Base-by-base conservation (phyloP, 1,139 yeast genomes). In the Dujonia santamariae region DNA sequence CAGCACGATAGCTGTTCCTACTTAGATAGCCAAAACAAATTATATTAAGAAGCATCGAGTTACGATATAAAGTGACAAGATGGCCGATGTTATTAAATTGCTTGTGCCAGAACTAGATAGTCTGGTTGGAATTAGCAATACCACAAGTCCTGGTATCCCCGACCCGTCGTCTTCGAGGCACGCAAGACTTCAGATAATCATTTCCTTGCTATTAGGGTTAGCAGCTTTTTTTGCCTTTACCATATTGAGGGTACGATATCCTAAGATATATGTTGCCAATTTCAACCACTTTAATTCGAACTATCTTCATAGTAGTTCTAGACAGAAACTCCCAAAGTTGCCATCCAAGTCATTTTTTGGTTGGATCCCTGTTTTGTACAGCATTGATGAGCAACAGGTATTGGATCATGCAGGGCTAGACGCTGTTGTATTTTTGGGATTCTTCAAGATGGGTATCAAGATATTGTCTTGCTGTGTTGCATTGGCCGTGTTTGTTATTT, bases 401-500 rank as follows among this genome's bases (percentile, higher is more conserved):
- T 66, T 92, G 36, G 90, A 86, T 41, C 83, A 82, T 51, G 96
- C 97, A 1, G 98, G 98, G 0, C 63, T 92, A 28, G 98, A 92
- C 60, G 97, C 97, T 0, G 88, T 76, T 59, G 97, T 90, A 36
- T 86, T 82, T 49, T 61, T 86, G 19, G 82, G 85, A 12, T 86
- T 86, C 56, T 87, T 86, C 67, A 75, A 78, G 43, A 81, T 85
- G 80, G 76, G 88, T 26, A 81, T 85, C 38, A 75, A 75, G 49
- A 69, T 81, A 24, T 61, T 86, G 19, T 56, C 72, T 5, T 61
- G 73, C 1, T 74, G 85, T 50, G 67, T 83, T 2, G 43, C 82
- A 2, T 70, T 84, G 37, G 90, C 92, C 2, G 52, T 82, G 16
- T 63, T 75, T 16, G 67, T 86, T 15, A 75, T 86, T 26, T 80